A percentile compares a stretch with the other conserved stretches of the same genome.
Evolutionary conservation across 106 monocot species (phyloP).

Genomic region (Cymbidium sinense): DNA sequence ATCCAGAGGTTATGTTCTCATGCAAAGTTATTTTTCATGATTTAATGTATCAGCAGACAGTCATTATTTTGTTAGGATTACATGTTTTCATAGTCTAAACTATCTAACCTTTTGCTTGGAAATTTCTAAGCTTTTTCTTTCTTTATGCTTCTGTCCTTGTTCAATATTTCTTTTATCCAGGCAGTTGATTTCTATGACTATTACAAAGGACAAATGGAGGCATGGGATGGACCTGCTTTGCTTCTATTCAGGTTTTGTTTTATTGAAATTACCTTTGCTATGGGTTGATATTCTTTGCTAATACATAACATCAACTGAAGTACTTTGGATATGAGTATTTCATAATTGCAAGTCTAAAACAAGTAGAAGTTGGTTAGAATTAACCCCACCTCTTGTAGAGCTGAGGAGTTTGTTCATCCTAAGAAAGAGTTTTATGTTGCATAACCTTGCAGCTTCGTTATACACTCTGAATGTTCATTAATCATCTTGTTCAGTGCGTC

Average conservation of each 20-base stretch:
- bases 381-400: no score
- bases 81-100: background rate
- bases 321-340: no score
- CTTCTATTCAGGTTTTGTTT: conserved; percentile 80
- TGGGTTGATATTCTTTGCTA: no score
- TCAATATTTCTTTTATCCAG: conserved; percentile 15
- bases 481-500: no score
- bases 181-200: conserved; percentile 93
- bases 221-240: conserved; percentile 98
- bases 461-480: no score
- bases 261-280: background rate
- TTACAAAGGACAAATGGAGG: conserved; percentile 99
- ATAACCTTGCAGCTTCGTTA: no score
- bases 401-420: no score
- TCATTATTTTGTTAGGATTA: background rate
- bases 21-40: conserved; percentile 28
- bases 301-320: no score
- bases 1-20: conserved; percentile 66
- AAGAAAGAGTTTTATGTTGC: no score
- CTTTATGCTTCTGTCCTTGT: background rate
- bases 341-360: no score
- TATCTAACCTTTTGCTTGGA: no score
- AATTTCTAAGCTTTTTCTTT: background rate
- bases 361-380: no score
- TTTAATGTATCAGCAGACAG: background rate